Evolutionary conservation across 345 rosid genomes (phyloP).

Genomic region (Brassica rapa): DNA sequence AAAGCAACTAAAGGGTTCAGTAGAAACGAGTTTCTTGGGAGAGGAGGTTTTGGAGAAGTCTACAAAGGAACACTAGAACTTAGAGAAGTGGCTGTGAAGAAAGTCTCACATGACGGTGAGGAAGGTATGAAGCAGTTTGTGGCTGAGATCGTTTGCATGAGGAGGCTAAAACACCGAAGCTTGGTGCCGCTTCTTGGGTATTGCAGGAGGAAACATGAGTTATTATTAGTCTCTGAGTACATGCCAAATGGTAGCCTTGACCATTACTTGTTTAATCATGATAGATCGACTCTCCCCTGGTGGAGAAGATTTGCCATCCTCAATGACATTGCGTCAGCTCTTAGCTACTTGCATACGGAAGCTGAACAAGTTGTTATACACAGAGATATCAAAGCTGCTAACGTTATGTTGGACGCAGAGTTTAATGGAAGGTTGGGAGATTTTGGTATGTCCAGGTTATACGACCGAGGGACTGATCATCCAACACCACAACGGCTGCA

Average conservation of each 20-base stretch:
- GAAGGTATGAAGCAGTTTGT: constrained; percentile 59
- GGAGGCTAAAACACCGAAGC: constrained; percentile 52
- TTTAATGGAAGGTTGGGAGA: constrained; percentile 82
- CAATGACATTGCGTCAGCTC: constrained; percentile 47
- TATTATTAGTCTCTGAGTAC: constrained; percentile 55
- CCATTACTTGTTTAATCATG: constrained; percentile 35
- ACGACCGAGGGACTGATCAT: constrained; percentile 68
- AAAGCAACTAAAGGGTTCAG: constrained; percentile 63
- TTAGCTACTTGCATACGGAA: constrained; percentile 55
- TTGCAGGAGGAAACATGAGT: constrained; percentile 55
- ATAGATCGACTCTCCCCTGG: constrained; percentile 42
- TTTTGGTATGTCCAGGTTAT: constrained; percentile 88
- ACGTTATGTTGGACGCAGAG: constrained; percentile 55
- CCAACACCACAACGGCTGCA: constrained; percentile 76
- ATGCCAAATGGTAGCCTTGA: constrained; percentile 67
- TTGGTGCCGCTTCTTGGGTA: constrained; percentile 59
- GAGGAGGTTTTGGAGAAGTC: constrained; percentile 67
- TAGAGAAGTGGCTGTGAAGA: constrained; percentile 58
- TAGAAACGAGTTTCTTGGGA: constrained; percentile 50
- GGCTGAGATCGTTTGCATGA: constrained; percentile 48
- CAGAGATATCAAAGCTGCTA: constrained; percentile 57
- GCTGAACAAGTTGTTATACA: constrained; percentile 61
- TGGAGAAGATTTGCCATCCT: constrained; percentile 44
- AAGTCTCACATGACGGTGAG: constrained; percentile 49
- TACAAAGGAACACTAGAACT: constrained; percentile 51